Evolutionary conservation across 164 flowering plant genomes (phyloP).

Genomic region (Warburgia ugandensis): DNA sequence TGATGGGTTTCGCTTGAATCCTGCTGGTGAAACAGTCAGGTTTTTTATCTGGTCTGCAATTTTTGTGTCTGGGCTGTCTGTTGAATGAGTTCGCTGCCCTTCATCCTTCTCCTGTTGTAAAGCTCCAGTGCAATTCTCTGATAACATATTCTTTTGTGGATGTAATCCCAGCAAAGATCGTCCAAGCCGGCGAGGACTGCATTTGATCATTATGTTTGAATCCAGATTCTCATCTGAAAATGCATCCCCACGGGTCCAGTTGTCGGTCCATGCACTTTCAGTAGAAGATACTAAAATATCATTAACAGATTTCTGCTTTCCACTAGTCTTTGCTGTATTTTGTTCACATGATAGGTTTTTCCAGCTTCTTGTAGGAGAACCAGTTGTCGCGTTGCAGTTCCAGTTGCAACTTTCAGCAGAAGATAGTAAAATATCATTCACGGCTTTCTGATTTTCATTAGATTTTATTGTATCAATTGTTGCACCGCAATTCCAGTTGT

Average conservation of each 20-base stretch:
- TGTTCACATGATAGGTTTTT: too few species aligned
- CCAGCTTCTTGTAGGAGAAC: too few species aligned
- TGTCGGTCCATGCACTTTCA: constrained; percentile 5
- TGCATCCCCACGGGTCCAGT: constrained; percentile 11
- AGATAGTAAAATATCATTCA: too few species aligned
- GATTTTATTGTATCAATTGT: too few species aligned
- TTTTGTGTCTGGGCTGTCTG: not conserved
- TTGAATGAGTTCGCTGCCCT: constrained; percentile 1
- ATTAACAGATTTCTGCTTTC: too few species aligned
- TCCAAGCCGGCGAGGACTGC: constrained; percentile 4
- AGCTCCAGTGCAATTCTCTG: constrained; percentile 13
- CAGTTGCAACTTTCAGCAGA: too few species aligned
- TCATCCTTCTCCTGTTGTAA: constrained; percentile 16
- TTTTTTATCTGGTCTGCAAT: not conserved
- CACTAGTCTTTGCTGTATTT: too few species aligned
- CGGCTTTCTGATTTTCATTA: too few species aligned
- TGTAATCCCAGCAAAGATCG: not conserved
- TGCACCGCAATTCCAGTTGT: too few species aligned
- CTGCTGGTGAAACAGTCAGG: constrained; percentile 7
- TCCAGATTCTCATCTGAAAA: constrained; percentile 35
- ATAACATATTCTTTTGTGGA: not conserved
- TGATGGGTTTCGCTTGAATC: constrained; percentile 11
- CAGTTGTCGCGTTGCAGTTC: too few species aligned
- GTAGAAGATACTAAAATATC: too few species aligned
- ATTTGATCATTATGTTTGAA: constrained; percentile 21